Evolutionary conservation across 1,284 basidiomycete genomes (phyloP).

Genomic region (Neonothopanus nambi): DNA sequence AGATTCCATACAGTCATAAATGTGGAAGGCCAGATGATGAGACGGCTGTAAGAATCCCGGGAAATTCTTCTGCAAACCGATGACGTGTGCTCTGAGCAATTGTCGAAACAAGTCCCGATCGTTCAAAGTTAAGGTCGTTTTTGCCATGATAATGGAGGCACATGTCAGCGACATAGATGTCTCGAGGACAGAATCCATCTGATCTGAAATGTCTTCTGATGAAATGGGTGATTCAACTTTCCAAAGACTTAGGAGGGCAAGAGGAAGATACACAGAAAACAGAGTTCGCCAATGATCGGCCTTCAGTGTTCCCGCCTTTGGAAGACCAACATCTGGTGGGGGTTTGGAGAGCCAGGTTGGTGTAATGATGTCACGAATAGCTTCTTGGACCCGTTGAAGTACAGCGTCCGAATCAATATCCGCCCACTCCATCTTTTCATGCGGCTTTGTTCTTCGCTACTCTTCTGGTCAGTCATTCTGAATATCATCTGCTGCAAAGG

Average conservation of each 20-base stretch:
- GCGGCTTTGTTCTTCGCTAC: slow-evolving; percentile 1
- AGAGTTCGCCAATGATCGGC: slow-evolving; percentile 10
- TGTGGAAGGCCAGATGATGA: slow-evolving; percentile 6
- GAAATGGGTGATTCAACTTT: background rate
- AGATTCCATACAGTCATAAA: slow-evolving; percentile 2
- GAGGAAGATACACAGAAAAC: slow-evolving; percentile 7
- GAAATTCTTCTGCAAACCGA: background rate
- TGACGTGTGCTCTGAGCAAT: background rate
- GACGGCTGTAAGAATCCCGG: background rate
- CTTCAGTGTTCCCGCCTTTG: slow-evolving; percentile 8
- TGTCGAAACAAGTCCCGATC: background rate
- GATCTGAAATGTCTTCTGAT: background rate
- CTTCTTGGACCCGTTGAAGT: slow-evolving; percentile 1
- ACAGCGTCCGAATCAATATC: background rate
- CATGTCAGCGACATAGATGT: slow-evolving; percentile 8
- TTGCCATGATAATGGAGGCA: background rate
- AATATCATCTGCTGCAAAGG: background rate
- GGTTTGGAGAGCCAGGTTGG: slow-evolving; percentile 7
- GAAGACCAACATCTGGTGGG: slow-evolving; percentile 3
- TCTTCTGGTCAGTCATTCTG: too few species aligned
- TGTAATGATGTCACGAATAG: background rate
- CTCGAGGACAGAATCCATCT: slow-evolving; percentile 4
- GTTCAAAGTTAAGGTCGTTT: background rate
- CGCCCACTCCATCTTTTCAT: background rate
- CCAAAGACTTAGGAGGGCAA: slow-evolving; percentile 11